Evolutionary conservation across 1,139 yeast genomes (phyloP), one percentile per base, ranked within the genome.

Genomic region (Pichia terricola): DNA sequence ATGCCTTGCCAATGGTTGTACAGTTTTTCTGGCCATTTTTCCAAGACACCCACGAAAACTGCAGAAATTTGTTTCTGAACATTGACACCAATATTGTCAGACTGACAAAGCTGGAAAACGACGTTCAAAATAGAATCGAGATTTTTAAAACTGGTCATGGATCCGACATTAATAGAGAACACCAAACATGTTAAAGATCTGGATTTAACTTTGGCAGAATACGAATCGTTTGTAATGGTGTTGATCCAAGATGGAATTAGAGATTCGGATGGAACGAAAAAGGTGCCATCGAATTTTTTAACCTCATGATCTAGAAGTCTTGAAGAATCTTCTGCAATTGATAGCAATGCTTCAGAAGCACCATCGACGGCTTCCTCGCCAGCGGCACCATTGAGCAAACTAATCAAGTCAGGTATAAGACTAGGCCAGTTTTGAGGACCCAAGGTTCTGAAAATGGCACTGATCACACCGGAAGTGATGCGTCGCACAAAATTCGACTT

Each of bases 391-490:
- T 68, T 57, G 4, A 81, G 74, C 55, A 87, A 63, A 45, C 74
- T 75, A 54, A 88, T 62, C 44, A 91, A 69, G 52, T 77, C 79
- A 1, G 84, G 80, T 32, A 91, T 66, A 27, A 82, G 72, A 38
- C 75, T 76, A 2, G 94, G 88, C 95, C 95, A 87, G 31, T 72
- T 70, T 32, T 67, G 63, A 38, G 85, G 69, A 1, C 95, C 94
- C 40, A 78, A 75, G n/a, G 77, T 69, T 7, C 83, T 71, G 54
- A 89, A 83, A 37, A 91, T 65, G 0, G 95, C 74, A 2, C 97
- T 85, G 43, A 91, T 80, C 43, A 88, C 95, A 58, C 81, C 89
- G 39, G 97, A 96, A 11, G 96, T 81, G 49, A 89, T 86, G 58
- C 85, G 87, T 50, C 95, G 73, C 28, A 89, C 85, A 56, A 85